A percentile compares a stretch with the other conserved stretches of the same genome.
These are phyloP conservation scores for Pelargonium citronellum DNA, from an alignment of 441 rosid species.

Conservation along the genomic window DNA sequence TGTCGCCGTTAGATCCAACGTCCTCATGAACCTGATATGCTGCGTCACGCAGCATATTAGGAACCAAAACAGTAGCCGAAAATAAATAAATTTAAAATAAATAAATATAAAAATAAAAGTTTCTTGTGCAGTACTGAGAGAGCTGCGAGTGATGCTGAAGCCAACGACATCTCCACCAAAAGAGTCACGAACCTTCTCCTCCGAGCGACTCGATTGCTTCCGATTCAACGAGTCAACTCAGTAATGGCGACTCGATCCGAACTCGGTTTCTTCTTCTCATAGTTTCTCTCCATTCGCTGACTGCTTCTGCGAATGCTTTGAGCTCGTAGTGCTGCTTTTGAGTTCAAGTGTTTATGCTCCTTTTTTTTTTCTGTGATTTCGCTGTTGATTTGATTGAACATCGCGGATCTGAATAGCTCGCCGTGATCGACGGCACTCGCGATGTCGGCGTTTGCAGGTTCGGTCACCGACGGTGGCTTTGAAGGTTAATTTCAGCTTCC, in stretches of 20 bases:
- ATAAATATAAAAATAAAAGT: slow-evolving; percentile 12
- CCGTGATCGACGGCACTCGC: slow-evolving; percentile 32
- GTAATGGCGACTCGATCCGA: slow-evolving; percentile 34
- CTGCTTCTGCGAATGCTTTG: slow-evolving; percentile 21
- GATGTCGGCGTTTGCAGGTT: slow-evolving; percentile 48
- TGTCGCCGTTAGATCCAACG: neutral
- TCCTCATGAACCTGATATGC: neutral
- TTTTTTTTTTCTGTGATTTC: slow-evolving; percentile 29
- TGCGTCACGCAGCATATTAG: too few species aligned
- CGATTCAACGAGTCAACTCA: slow-evolving; percentile 20
- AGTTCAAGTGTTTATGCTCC: slow-evolving; percentile 17
- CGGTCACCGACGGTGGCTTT: slow-evolving; percentile 26
- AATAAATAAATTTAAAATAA: neutral
- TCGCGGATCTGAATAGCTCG: slow-evolving; percentile 43
- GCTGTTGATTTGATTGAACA: slow-evolving; percentile 30
- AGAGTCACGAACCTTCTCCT: slow-evolving; percentile 18
- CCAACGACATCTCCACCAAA: slow-evolving; percentile 45
- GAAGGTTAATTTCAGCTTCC: slow-evolving; percentile 15
- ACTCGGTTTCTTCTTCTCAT: slow-evolving; percentile 27
- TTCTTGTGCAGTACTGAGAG: slow-evolving; percentile 29
- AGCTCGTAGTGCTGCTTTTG: slow-evolving; percentile 31
- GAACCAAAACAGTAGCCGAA: slow-evolving; percentile 3
- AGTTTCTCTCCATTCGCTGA: slow-evolving; percentile 24
- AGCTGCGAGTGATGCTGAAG: slow-evolving; percentile 27
- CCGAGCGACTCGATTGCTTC: slow-evolving; percentile 8